Base-by-base conservation (phyloP, 768 basidiomycete species). In the Candolleomyces eurysporus region DNA sequence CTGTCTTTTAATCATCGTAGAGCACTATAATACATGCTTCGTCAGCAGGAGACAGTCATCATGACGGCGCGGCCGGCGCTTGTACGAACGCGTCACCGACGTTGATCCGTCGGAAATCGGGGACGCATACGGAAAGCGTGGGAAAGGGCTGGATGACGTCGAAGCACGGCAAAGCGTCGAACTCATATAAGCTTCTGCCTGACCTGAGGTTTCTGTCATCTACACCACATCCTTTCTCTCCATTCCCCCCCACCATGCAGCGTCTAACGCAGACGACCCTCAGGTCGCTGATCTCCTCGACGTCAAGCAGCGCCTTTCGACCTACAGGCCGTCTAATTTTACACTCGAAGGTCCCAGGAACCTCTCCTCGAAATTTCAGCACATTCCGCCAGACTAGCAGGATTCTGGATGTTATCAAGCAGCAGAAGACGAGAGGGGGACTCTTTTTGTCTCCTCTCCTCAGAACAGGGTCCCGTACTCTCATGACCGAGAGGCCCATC, bases 401-500 rank as follows among this genome's bases (percentile, higher is more conserved):
- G 8, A 65, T 61, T 14, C 39, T 69, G 46, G 68, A 72, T 55
- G 60, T 70, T 3, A 56, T 75, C 51, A 73, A 66, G 59, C 75
- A 73, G 45, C 70, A 70, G 21, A 66, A 70, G 21, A 36, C 58
- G 51, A 58, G 22, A 61, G 36, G 64, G 66, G 60, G 55, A 6
- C 19, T 66, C n/a, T n/a, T 69, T 5, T 63, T 70, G 3, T 60
- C 65, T 48, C 61, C 65, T 16, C 70, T 71, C 48, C 64, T 61
- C 49, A 69, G 65, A 56, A 32, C 5, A 14, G 69, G 69, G 39
- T 75, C 81, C 36, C 79, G 88, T n/a, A 71, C 79, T 11, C 72
- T 86, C 22, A 73, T 79, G 59, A 85, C 84, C 4, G 83, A 86
- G 6, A 62, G 56, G 19, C 66, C 68, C 4, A 68, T 75, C 14